Percentiles rank a stretch among this genome's conserved stretches.
Conservation (phyloP, 495 filamentous ascomycete genomes). For the Tuber indicum region DNA sequence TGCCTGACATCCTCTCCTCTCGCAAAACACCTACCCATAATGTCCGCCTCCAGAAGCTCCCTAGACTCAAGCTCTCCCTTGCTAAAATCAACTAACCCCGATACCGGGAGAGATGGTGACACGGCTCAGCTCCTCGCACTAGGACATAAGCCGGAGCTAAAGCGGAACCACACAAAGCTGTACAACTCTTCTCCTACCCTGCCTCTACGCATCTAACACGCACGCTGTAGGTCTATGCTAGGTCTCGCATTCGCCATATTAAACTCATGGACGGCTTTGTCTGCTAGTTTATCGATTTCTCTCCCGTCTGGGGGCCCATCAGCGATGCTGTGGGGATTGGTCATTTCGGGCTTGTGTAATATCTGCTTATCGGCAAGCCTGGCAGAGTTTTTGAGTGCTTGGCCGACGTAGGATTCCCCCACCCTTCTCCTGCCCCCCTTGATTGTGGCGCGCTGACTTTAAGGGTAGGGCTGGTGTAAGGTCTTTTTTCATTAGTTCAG, state of each 20-base stretch:
- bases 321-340: conserved; percentile 56
- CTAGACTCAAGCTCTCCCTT: not conserved
- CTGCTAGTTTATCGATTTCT: conserved; percentile 51
- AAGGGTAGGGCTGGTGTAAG: conserved; percentile 45
- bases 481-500: not conserved
- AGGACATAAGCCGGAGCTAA: conserved; percentile 57
- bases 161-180: conserved; percentile 51
- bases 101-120: conserved; percentile 40
- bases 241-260: conserved; percentile 57
- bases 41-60: not conserved
- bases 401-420: conserved; percentile 53
- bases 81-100: not conserved
- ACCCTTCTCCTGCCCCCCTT: not conserved
- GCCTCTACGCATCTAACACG: not conserved
- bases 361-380: conserved; percentile 64
- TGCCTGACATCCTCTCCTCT: not conserved
- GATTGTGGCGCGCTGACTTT: conserved; percentile 5
- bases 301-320: conserved; percentile 52
- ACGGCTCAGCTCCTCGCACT: conserved; percentile 52
- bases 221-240: conserved; percentile 47
- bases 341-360: conserved; percentile 66
- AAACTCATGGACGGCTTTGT: conserved; percentile 56
- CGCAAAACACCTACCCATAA: not conserved
- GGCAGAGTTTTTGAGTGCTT: conserved; percentile 67
- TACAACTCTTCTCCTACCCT: not conserved